Evolutionary conservation across 2,329 filamentous ascomycete genomes (phyloP), one percentile per base, ranked within the genome.

Genomic region (Gremmenia infestans): DNA sequence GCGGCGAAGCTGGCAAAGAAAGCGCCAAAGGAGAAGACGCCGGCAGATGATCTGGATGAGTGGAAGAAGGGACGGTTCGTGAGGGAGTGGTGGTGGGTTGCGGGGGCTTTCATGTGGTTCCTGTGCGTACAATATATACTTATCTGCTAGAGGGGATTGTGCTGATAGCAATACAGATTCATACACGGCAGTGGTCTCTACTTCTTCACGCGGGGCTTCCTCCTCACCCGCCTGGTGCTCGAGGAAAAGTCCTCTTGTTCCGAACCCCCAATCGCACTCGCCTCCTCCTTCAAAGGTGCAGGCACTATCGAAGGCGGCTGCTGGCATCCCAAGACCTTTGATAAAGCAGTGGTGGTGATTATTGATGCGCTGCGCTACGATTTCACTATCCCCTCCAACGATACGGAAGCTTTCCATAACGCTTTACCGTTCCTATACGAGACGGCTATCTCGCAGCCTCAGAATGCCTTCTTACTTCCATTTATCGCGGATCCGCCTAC

Each of bases 401-500:
- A 52, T 52, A 57, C 60, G 23, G 71, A 71, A 12, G 75, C 87
- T 58, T 99, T 90, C 71, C 92, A 97, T 72, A 88, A 99, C 70
- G 88, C 91, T 5, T 81, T 99, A 36, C 89, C 91, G 0, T 83
- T 96, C 52, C 76, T 97, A 25, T 87, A 97, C 75, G 89, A 96
- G 66, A 91, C 87, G 11, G 88, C 93, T 0, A 74, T 85, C 56
- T 76, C 82, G 55, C 78, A 82, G 48, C 94, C 94, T 0, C 77
- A 86, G 54, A 90, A 96, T 71, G 92, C 94, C 0, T 90, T 99
- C 68, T 77, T 99, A 48, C 80, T 92, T 25, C 94, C 94, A 0
- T 99, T 99, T 72, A 97, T 99, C 68, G 94, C 94, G 40, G 94
- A 99, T 68, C 93, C 94, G 37, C 94, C 94, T 6, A 99, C 94